These are phyloP conservation scores for Sisymbrium irio DNA, from an alignment of 345 rosid species.

Conservation along the genomic window DNA sequence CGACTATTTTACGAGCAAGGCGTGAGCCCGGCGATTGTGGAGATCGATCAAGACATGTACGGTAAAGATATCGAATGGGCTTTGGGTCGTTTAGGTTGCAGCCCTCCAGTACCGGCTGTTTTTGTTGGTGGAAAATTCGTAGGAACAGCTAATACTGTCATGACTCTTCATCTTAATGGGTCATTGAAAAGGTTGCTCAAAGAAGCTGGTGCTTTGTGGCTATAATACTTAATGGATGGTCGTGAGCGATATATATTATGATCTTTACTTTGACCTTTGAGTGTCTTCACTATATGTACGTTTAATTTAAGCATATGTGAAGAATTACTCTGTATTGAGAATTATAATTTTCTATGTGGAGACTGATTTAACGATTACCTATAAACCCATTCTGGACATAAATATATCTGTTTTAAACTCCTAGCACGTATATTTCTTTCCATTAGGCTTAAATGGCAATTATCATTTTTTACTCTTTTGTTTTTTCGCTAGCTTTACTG, in stretches of 20 bases:
- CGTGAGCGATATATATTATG: neutral
- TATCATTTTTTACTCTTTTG: neutral
- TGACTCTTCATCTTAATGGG: constrained; percentile 89
- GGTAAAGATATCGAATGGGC: constrained; percentile 84
- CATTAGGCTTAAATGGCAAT: neutral
- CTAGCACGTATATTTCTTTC: neutral
- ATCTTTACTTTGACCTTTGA: constrained; percentile 16
- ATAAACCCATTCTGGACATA: neutral
- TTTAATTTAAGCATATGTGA: constrained; percentile 28
- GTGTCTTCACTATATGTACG: constrained; percentile 34
- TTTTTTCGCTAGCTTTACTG: too few species aligned
- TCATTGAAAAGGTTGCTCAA: constrained; percentile 76
- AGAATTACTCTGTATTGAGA: constrained; percentile 25
- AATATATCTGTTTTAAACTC: neutral
- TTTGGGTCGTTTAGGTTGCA: constrained; percentile 68
- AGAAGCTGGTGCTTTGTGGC: constrained; percentile 90
- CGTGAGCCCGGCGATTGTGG: constrained; percentile 74
- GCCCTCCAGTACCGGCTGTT: constrained; percentile 74
- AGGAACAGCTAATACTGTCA: constrained; percentile 76
- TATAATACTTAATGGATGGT: constrained; percentile 35
- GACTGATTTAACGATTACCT: neutral
- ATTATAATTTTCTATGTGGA: constrained; percentile 18
- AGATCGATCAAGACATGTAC: constrained; percentile 69
- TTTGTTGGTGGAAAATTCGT: constrained; percentile 88
- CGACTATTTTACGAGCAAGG: constrained; percentile 87